A percentile compares a stretch with the other conserved stretches of the same genome.
Evolutionary conservation across 371 early-diverging fungal genomes (phyloP).

Genomic region (Phascolomyces articulosus): DNA sequence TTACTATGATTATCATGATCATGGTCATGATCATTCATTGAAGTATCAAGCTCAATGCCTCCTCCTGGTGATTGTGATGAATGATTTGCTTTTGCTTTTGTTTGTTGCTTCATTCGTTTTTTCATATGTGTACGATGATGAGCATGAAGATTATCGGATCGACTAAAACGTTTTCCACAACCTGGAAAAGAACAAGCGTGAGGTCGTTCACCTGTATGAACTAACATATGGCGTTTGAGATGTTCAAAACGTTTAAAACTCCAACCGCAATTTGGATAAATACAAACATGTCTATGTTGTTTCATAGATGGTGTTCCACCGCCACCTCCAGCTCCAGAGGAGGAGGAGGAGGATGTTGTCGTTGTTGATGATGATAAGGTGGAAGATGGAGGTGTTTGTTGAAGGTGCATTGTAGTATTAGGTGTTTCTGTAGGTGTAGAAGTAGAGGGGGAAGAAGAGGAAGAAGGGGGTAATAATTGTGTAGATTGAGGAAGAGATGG

Average conservation of each 20-base stretch:
- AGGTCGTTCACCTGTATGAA: slow-evolving; percentile 59
- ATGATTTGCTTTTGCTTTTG: neutral
- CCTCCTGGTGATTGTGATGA: neutral
- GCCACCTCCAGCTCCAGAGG: neutral
- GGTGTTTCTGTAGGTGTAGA: too few relatives aligned
- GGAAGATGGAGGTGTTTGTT: slow-evolving; percentile 7
- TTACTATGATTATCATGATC: neutral
- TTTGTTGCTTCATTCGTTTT: slow-evolving; percentile 10
- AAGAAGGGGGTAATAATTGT: too few relatives aligned
- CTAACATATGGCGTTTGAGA: slow-evolving; percentile 72
- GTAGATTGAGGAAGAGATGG: too few relatives aligned
- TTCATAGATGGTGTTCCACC: slow-evolving; percentile 5
- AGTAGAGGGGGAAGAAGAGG: neutral
- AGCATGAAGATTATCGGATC: slow-evolving; percentile 65
- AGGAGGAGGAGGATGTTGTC: too few relatives aligned
- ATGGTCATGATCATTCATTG: neutral
- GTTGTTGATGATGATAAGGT: too few relatives aligned
- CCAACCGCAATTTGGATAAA: slow-evolving; percentile 49
- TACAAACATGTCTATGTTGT: slow-evolving; percentile 40
- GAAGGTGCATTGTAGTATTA: neutral
- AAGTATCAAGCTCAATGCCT: neutral
- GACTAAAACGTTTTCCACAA: slow-evolving; percentile 66
- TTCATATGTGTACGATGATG: slow-evolving; percentile 45
- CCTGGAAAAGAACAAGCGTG: slow-evolving; percentile 58
- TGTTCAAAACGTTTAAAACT: slow-evolving; percentile 78